Base-by-base conservation (phyloP, 2,329 filamentous ascomycete genomes). In the Thelonectria discophora region DNA sequence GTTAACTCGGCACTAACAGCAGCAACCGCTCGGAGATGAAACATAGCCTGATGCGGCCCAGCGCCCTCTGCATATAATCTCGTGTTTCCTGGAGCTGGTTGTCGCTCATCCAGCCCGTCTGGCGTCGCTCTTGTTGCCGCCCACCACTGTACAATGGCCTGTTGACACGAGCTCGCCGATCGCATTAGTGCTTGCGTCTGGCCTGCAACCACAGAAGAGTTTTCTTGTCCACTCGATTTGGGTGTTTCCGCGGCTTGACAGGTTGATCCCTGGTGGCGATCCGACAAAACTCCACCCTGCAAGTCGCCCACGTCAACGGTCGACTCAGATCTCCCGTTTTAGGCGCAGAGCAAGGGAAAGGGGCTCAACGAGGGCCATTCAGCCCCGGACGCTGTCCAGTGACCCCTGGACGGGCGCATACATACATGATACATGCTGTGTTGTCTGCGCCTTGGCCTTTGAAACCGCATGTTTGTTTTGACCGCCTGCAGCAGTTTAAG, bases 221-320 rank as follows among this genome's bases (percentile, higher is more conserved):
- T n/a, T 49, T 37, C 43, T 37, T 56, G 48, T 66, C 52, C 27
- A 5, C 32, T 53, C 30, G 43, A 24, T 32, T 43, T 32, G 11
- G 13, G 24, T 46, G 52, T 46, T 46, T 46, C 42, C 47, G 55
- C 46, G 37, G 17, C 34, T 30, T 43, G 52, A 56, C 46, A 56
- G 43, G 45, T 57, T 43, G 49, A 70, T 65, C 63, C 63, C 48
- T 62, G 57, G 37, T 63, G 65, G 43, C 32, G 62, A 65, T 69
- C 62, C 46, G 46, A 56, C 11, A 60, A 47, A 39, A 49, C 58
- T 61, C 54, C 60, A 58, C 55, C 21, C 58, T 61, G 42, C 42
- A 68, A 39, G 34, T 45, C 40, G 57, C 53, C 39, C 56, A 57
- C 57, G 55, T 39, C 47, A 53, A 62, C 32, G 49, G 61, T 42